These are phyloP conservation scores for Tardiomyces blankii DNA, from an alignment of 1,139 yeast species.

Conservation along the genomic window DNA sequence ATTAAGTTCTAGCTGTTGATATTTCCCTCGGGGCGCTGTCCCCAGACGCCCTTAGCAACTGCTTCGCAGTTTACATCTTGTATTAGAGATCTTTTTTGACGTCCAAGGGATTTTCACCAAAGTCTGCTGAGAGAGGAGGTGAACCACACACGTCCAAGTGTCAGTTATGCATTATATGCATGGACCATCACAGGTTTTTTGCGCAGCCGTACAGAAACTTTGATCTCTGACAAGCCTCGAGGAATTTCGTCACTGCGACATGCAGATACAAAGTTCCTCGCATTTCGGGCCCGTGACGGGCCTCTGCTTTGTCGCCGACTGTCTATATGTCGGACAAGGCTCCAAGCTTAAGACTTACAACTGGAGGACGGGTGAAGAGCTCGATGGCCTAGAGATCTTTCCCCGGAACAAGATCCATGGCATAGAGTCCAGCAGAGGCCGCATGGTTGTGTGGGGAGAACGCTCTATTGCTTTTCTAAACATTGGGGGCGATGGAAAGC, in stretches of 20 bases:
- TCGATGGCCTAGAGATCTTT: slow-evolving; percentile 41
- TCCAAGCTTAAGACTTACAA: slow-evolving; percentile 49
- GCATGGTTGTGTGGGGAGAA: slow-evolving; percentile 56
- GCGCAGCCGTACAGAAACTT: background rate
- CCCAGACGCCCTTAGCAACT: no score
- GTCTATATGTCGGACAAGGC: slow-evolving; percentile 65
- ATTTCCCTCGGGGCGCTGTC: no score
- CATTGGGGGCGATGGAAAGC: slow-evolving; percentile 21
- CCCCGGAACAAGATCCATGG: slow-evolving; percentile 71
- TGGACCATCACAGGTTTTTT: background rate
- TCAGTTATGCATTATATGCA: no score
- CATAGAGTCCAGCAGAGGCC: slow-evolving; percentile 32
- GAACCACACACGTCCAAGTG: no score
- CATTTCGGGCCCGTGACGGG: slow-evolving; percentile 53
- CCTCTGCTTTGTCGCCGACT: slow-evolving; percentile 33
- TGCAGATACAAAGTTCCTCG: background rate
- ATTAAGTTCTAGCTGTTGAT: no score
- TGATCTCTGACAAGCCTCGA: background rate
- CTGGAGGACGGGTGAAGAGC: slow-evolving; percentile 30
- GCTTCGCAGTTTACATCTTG: no score
- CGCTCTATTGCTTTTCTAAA: slow-evolving; percentile 47
- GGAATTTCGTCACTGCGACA: background rate
- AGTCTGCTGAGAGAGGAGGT: no score
- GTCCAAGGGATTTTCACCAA: no score
- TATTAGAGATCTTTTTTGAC: no score